Evolutionary conservation across 108 stramenopile genomes (phyloP), one percentile per base, ranked within the genome.

Genomic region (Nitzschia inconspicua): DNA sequence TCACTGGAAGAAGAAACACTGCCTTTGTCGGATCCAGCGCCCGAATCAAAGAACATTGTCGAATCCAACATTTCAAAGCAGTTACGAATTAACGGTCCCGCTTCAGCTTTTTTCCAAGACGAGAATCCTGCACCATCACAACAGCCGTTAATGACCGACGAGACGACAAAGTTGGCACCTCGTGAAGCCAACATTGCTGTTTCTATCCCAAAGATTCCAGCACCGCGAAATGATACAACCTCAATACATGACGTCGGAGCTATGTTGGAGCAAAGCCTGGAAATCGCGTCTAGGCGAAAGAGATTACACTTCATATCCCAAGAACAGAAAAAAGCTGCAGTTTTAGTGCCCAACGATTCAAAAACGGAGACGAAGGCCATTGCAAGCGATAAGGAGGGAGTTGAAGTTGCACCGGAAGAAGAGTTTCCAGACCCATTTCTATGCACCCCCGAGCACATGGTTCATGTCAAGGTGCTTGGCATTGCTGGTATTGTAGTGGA

Each of bases 401-500:
- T 23, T 2, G 9, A 4, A 26, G 0, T 26, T 23, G 18, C 47
- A 14, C 0, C 18, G 18, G 23, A 48, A 14, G 26, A 48, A 24
- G 26, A 22, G 11, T 47, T 20, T 3, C 26, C 11, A 3, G 25
- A 51, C 3, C n/a, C 30, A 31, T 13, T 10, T 2, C 18, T 2
- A 14, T 47, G 1, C 46, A 20, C 23, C 2, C 4, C 13, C 3
- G 46, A 44, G 16, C 54, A 56, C 29, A 24, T 65, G 2, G 32
- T 65, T 19, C 54, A 37, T n/a, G 53, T 55, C 10, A 65, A 37
- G 5, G 65, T 65, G 9, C 16, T 65, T 0, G 65, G 65, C 29
- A 18, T 65, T 13, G 65, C 65, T n/a, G 65, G 65, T 7, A 46
- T 65, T 16, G 53, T 53, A 4, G 53, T 65, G 3, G 65, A 65